These are phyloP conservation scores for Phytopythium delawarense DNA, from an alignment of 352 stramenopile species.

Conservation along the genomic window DNA sequence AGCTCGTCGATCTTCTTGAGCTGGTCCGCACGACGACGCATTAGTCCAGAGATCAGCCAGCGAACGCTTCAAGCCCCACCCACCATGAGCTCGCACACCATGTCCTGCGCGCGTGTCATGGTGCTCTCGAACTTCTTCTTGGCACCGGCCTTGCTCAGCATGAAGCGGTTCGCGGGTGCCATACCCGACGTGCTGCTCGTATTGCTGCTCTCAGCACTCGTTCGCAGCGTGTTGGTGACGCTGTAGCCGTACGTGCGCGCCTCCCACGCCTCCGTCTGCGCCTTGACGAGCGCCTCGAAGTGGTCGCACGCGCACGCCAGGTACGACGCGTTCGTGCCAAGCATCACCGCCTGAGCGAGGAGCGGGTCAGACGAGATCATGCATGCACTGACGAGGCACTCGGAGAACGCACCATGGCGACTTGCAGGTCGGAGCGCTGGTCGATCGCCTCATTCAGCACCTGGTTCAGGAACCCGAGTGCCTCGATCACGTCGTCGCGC, in stretches of 20 bases:
- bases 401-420: constrained; percentile 48
- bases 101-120: constrained; percentile 72
- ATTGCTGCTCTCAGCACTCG: constrained; percentile 10
- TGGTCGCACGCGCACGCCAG: constrained; percentile 61
- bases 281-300: constrained; percentile 59
- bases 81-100: constrained; percentile 84
- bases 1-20: constrained; percentile 83
- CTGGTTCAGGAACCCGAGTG: constrained; percentile 59
- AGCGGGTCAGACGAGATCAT: not conserved
- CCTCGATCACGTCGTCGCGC: constrained; percentile 73
- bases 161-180: constrained; percentile 16
- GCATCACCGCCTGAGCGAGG: constrained; percentile 46
- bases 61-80: constrained; percentile 5
- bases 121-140: constrained; percentile 85
- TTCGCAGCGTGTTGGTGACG: constrained; percentile 57
- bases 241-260: constrained; percentile 63
- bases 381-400: not conserved
- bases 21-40: constrained; percentile 15
- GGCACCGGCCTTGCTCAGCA: constrained; percentile 57
- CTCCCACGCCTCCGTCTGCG: constrained; percentile 69
- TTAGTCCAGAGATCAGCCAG: not conserved
- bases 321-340: constrained; percentile 70
- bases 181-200: not conserved
- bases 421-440: constrained; percentile 62
- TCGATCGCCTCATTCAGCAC: constrained; percentile 78